Evolutionary conservation across 768 basidiomycete species (phyloP), one percentile per base, ranked within the genome.

Genomic region (Hysterangium stoloniferum): DNA sequence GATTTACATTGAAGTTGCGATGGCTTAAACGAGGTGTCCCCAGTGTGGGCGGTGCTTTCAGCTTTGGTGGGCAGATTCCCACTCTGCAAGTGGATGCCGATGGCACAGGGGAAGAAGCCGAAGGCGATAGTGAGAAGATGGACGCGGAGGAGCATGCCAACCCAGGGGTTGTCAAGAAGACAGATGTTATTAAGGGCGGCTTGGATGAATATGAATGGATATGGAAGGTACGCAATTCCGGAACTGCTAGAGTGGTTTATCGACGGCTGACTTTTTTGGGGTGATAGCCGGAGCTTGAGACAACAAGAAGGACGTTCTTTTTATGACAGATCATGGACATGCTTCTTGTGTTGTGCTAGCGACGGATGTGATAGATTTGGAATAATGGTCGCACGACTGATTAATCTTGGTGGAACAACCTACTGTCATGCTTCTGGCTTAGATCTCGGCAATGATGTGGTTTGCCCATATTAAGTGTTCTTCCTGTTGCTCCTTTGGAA

Each of bases 241-340:
- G 36, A 3, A 52, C 38, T 52, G 45, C 43, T 9, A 28, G 29
- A 19, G 40, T n/a, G n/a, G 31, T 17, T 2, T 19, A 33, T 22
- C 5, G 20, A 31, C 19, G 28, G 15, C 19, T 53, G 28, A 42
- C 19, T 28, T 27, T 17, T 45, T 50, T 28, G 6, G 27, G 11
- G n/a, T n/a, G n/a, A n/a, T 61, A 96, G 94, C 84, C 95, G n/a
- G 86, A 93, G 69, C 72, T 97, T 62, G 92, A 98, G 68, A 86
- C 88, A 3, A 85, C 84, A 9, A 79, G 92, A 65, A 75, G 80
- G 60, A 95, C 90, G 13, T 96, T 96, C 70, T 96, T 95, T 71
- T 67, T 96, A 59, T 96, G 67, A 66, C 49, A 9, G 9, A 9
- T 9, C 17, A 17, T 17, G 33, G 33, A 34, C 33, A 34, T 17